A percentile compares a stretch with the other conserved stretches of the same genome.
Conservation (phyloP, 2,329 filamentous ascomycete genomes). For the Paramyrothecium sp. region DNA sequence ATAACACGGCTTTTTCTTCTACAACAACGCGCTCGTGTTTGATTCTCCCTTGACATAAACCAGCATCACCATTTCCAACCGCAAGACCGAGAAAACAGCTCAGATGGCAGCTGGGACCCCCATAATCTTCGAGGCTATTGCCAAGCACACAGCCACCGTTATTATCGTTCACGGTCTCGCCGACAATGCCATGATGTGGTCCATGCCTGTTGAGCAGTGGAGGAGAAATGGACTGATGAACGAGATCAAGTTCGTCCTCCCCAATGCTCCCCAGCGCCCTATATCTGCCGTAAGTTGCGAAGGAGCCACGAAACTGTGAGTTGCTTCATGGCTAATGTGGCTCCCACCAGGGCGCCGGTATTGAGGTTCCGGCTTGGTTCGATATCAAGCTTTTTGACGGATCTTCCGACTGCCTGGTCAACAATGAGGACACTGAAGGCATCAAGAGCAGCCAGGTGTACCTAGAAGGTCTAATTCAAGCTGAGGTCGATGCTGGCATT, state of each 20-base stretch:
- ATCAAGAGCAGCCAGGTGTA: slow-evolving; percentile 72
- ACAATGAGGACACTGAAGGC: slow-evolving; percentile 65
- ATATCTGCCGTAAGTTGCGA: slow-evolving; percentile 61
- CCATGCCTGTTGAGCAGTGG: slow-evolving; percentile 83
- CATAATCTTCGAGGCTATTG: slow-evolving; percentile 75
- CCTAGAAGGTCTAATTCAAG: slow-evolving; percentile 75
- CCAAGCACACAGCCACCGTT: slow-evolving; percentile 86
- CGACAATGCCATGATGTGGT: slow-evolving; percentile 78
- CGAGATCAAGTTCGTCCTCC: slow-evolving; percentile 91
- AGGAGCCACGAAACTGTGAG: not conserved
- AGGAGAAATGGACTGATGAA: slow-evolving; percentile 75
- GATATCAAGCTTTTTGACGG: slow-evolving; percentile 52
- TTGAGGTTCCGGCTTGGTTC: slow-evolving; percentile 85
- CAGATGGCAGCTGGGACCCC: slow-evolving; percentile 33
- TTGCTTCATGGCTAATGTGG: not conserved
- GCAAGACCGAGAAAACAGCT: not conserved
- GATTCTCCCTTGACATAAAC: not conserved
- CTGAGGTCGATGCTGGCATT: slow-evolving; percentile 79
- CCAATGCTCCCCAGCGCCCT: slow-evolving; percentile 82
- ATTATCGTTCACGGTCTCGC: slow-evolving; percentile 94
- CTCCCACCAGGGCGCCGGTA: slow-evolving; percentile 63
- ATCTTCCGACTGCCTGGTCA: slow-evolving; percentile 25
- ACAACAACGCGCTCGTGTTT: not conserved
- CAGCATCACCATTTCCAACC: not conserved
- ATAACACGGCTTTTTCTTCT: no score